phyloP scores from a whole-genome alignment of 1,284 basidiomycete genomes.

The Ustilago curta region DNA sequence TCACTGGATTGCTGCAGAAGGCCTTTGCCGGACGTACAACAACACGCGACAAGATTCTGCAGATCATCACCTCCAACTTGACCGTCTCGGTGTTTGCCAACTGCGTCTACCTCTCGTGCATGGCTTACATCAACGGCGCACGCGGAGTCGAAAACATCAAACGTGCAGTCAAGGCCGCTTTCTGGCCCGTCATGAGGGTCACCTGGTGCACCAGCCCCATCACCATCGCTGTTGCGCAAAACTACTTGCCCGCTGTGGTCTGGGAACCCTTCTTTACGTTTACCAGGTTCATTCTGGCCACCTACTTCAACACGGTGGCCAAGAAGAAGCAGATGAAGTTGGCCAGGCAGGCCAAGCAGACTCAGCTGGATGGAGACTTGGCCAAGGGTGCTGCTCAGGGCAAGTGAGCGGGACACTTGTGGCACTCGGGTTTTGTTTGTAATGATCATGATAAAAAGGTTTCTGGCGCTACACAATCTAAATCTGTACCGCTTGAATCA shows the following conservation, averaged over 20 bases:
- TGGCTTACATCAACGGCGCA: constrained; percentile 87
- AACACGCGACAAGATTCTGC: constrained; percentile 75
- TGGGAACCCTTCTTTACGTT: constrained; percentile 64
- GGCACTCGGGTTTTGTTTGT: background rate
- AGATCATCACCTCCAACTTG: constrained; percentile 81
- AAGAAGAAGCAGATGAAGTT: constrained; percentile 66
- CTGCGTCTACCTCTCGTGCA: constrained; percentile 77
- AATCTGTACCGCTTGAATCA: no score
- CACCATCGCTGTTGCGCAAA: constrained; percentile 79
- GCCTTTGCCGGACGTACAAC: constrained; percentile 82
- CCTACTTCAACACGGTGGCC: constrained; percentile 62
- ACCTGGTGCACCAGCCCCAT: constrained; percentile 82
- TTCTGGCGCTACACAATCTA: no score
- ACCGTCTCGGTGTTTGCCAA: constrained; percentile 83
- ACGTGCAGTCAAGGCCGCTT: constrained; percentile 79
- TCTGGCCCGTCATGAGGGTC: constrained; percentile 80
- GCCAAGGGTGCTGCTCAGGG: constrained; percentile 54
- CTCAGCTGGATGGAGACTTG: constrained; percentile 42
- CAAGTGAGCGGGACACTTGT: constrained; percentile 25
- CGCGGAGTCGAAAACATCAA: constrained; percentile 77
- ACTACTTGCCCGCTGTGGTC: constrained; percentile 75
- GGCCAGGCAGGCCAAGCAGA: constrained; percentile 39
- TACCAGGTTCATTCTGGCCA: constrained; percentile 54
- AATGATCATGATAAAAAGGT: background rate
- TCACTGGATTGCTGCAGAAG: constrained; percentile 77